These are phyloP conservation scores for Volvox africanus DNA, from an alignment of 139 green algal genomes.

Conservation along the genomic window DNA sequence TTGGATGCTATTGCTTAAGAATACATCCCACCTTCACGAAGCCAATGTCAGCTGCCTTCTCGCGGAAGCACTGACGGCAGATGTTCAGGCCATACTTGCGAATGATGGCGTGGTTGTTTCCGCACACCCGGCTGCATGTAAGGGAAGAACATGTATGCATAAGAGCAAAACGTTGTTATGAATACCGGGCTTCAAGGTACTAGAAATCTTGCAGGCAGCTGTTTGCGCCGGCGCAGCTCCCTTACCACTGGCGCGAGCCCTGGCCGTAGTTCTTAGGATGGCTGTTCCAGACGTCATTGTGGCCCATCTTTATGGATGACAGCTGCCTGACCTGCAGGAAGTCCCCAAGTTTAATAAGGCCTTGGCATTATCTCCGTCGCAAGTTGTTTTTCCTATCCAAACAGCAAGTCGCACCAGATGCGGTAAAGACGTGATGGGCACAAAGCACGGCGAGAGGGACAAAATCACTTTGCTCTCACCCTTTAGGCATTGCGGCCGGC, in stretches of 20 bases:
- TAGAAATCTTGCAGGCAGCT: neutral
- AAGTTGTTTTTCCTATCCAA: neutral
- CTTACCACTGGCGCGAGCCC: slow-evolving; percentile 84
- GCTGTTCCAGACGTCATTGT: slow-evolving; percentile 95
- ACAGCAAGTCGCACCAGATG: slow-evolving; percentile 11
- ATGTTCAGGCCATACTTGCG: slow-evolving; percentile 99
- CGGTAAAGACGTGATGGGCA: slow-evolving; percentile 11
- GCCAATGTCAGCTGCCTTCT: slow-evolving; percentile 96
- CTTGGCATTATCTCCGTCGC: neutral
- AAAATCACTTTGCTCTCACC: too few relatives aligned
- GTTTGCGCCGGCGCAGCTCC: neutral
- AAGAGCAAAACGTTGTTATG: too few relatives aligned
- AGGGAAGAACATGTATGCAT: neutral
- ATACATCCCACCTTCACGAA: slow-evolving; percentile 90
- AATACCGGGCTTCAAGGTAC: neutral
- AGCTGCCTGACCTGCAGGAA: slow-evolving; percentile 34
- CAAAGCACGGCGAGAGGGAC: slow-evolving; percentile 32
- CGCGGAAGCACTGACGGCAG: slow-evolving; percentile 99
- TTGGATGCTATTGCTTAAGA: neutral
- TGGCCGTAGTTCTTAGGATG: slow-evolving; percentile 94
- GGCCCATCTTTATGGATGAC: slow-evolving; percentile 86
- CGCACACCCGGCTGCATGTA: slow-evolving; percentile 95
- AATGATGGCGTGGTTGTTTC: slow-evolving; percentile 96
- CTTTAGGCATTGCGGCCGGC: slow-evolving; percentile 10
- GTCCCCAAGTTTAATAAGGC: too few relatives aligned